phyloP scores from a whole-genome alignment of 768 basidiomycete genomes.

The Psilocybe azurescens region DNA sequence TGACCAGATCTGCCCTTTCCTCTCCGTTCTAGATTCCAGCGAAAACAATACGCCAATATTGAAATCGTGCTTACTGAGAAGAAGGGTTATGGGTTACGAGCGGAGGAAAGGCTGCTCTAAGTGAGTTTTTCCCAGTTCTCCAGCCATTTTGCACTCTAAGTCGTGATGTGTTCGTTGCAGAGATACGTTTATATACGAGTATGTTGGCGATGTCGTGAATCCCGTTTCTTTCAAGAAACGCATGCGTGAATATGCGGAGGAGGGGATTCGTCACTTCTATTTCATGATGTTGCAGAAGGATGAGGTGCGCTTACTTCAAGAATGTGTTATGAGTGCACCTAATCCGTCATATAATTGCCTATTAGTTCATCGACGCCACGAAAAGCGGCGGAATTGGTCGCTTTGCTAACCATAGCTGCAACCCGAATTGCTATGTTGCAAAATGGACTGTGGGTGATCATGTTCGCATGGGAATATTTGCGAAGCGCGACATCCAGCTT shows the following conservation, averaged over 20 bases:
- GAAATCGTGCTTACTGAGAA: conserved; percentile 93
- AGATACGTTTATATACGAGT: conserved; percentile 95
- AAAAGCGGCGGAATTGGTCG: conserved; percentile 96
- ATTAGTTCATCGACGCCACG: conserved; percentile 95
- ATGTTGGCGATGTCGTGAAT: conserved; percentile 95
- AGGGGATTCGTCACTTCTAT: conserved; percentile 96
- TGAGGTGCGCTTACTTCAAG: conserved; percentile 62
- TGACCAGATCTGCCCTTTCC: conserved; percentile 13
- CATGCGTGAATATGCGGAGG: conserved; percentile 91
- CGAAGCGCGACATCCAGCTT: conserved; percentile 77
- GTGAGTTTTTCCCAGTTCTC: conserved; percentile 44
- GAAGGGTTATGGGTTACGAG: conserved; percentile 94
- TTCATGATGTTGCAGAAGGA: conserved; percentile 99
- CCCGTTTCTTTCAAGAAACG: conserved; percentile 88
- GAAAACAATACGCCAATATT: conserved; percentile 81
- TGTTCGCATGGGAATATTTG: conserved; percentile 98
- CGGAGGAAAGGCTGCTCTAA: conserved; percentile 66
- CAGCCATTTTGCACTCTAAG: conserved; percentile 2
- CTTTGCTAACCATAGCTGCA: conserved; percentile 98
- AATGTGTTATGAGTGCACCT: background rate
- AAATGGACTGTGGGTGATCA: conserved; percentile 94
- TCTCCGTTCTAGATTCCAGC: conserved; percentile 72
- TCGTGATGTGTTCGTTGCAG: conserved; percentile 44
- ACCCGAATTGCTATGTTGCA: conserved; percentile 96
- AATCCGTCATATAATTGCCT: background rate